Percentiles rank a stretch among this genome's conserved stretches.
Conservation (phyloP, 306 rosid genomes). For the Senna tora region DNA sequence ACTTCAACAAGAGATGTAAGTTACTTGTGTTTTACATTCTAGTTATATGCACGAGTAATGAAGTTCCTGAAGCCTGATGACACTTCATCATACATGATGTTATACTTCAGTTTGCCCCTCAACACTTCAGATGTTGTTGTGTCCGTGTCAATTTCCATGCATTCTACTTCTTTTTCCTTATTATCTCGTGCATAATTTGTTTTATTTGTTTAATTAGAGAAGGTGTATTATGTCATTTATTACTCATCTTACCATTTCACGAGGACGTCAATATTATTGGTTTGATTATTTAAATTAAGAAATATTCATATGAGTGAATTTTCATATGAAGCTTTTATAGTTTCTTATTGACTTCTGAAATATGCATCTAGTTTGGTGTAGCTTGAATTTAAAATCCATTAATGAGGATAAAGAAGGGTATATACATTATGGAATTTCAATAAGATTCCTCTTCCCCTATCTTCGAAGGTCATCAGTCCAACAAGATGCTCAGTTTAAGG, state of each 20-base stretch:
- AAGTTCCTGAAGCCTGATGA: constrained; percentile 4
- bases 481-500: not conserved
- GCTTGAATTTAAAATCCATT: not conserved
- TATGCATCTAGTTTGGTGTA: constrained; percentile 18
- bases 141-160: not conserved
- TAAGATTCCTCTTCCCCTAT: too few species aligned
- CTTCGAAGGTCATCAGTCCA: not conserved
- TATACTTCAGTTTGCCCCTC: not conserved
- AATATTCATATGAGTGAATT: constrained; percentile 9
- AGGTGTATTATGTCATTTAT: not conserved
- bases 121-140: not conserved
- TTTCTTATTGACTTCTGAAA: not conserved
- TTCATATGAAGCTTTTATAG: not conserved
- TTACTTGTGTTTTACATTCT: constrained; percentile 34
- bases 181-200: not conserved
- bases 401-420: not conserved
- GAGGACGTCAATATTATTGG: constrained; percentile 8
- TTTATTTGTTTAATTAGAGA: constrained; percentile 1
- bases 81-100: not conserved
- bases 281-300: constrained; percentile 4
- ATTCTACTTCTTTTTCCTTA: not conserved
- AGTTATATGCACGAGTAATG: constrained; percentile 8
- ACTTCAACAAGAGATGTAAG: constrained; percentile 93
- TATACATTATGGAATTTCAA: not conserved
- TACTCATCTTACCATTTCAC: constrained; percentile 8